These are phyloP conservation scores for Camelina laxa DNA, from an alignment of 345 rosid species.

Conservation along the genomic window DNA sequence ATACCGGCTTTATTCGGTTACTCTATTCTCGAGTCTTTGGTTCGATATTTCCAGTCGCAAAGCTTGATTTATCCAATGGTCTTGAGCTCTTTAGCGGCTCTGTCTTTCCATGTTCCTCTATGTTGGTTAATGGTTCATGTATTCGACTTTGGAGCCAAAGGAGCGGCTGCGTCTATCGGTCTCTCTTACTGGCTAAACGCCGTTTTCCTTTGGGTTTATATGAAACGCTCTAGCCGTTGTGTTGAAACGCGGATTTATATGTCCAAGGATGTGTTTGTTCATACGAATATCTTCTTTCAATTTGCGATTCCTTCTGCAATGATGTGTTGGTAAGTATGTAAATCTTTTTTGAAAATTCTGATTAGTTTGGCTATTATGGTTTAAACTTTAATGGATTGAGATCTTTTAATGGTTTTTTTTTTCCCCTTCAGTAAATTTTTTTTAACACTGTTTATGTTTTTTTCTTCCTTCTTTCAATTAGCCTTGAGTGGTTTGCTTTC, in stretches of 20 bases:
- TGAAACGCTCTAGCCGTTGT: slow-evolving; percentile 41
- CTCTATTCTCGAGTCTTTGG: slow-evolving; percentile 41
- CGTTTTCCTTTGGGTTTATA: slow-evolving; percentile 41
- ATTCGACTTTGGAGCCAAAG: slow-evolving; percentile 40
- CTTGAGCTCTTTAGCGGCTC: slow-evolving; percentile 39
- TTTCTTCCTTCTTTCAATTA: slow-evolving; percentile 18
- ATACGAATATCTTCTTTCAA: slow-evolving; percentile 34
- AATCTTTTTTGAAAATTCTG: background rate
- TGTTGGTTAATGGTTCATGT: slow-evolving; percentile 45
- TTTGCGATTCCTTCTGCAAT: slow-evolving; percentile 47
- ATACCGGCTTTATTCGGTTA: slow-evolving; percentile 43
- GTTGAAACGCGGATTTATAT: slow-evolving; percentile 16
- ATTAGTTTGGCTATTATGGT: too few species aligned
- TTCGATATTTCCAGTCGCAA: slow-evolving; percentile 41
- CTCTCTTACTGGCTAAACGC: slow-evolving; percentile 42
- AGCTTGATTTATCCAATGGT: slow-evolving; percentile 43
- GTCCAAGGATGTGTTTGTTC: slow-evolving; percentile 38
- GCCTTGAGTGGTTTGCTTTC: slow-evolving; percentile 74
- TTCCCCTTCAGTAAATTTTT: background rate
- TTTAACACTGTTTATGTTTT: background rate
- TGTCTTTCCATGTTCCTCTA: slow-evolving; percentile 34
- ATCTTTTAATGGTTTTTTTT: background rate
- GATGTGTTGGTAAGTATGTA: slow-evolving; percentile 45
- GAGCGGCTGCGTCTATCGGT: slow-evolving; percentile 41
- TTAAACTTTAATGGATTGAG: too few species aligned